Evolutionary conservation across 2,329 filamentous ascomycete genomes (phyloP), one percentile per base, ranked within the genome.

Genomic region (Stemphylium beticola): DNA sequence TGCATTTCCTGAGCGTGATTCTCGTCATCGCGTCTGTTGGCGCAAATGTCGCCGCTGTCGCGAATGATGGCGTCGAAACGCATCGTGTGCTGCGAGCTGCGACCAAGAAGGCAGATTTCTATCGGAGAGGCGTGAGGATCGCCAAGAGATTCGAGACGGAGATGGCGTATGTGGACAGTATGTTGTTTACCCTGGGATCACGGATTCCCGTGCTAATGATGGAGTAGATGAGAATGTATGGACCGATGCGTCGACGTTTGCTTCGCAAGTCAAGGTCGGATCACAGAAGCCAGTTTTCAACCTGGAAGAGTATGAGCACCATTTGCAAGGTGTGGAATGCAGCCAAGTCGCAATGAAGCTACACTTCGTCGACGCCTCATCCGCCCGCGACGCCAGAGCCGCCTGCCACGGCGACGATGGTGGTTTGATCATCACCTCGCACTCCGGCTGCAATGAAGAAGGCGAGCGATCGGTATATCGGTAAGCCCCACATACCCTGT

Each of bases 261-360:
- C 68, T 39, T 76, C 74, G 1, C 62, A 70, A 34, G 62, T 77
- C 46, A 68, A 61, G 29, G 63, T 75, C 22, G 52, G 57, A 7
- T 74, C 73, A 2, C 64, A 70, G 49, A 63, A 61, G 36, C 73
- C 71, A 8, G 65, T 76, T 4, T 47, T 76, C 20, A 61, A 66
- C 18, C 54, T 77, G 4, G 74, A 77, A 49, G 74, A 76, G 26
- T 65, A 75, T 41, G 74, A 77, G 36, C 66, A 75, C 40, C 66
- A 71, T 43, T 46, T 76, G 24, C 52, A 65, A 26, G 58, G 66
- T 49, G 64, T 76, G 2, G 45, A 66, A 31, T 77, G 74, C 42
- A 50, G 49, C 2, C 44, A 57, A 10, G 64, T 61, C 4, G 60
- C 33, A 33, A 68, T 77, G 41, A 65, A 58, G 38, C 56, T 77